A percentile compares a stretch with the other conserved stretches of the same genome.
Evolutionary conservation across 768 basidiomycete species (phyloP).

Genomic region (Guyanaporus albipodus): DNA sequence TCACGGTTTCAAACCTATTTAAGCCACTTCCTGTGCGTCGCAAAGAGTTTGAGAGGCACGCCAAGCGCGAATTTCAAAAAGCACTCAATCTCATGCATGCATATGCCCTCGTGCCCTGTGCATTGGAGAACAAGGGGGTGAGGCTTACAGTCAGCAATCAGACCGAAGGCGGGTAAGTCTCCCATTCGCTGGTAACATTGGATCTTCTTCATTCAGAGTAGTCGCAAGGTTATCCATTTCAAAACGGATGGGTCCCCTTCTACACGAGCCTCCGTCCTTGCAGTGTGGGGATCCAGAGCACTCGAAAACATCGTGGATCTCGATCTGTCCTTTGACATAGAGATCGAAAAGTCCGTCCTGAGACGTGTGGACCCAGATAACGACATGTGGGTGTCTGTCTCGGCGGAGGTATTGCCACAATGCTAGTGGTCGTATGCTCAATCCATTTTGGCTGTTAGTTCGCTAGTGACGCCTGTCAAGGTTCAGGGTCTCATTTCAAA

Average conservation of each 20-base stretch:
- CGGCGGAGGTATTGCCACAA: not conserved
- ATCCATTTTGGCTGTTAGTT: conserved; percentile 8
- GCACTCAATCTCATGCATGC: conserved; percentile 77
- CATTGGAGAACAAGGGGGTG: conserved; percentile 52
- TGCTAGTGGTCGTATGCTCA: not conserved
- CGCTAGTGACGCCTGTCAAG: conserved; percentile 38
- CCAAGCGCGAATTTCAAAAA: conserved; percentile 86
- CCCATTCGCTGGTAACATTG: not conserved
- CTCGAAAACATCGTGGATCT: conserved; percentile 75
- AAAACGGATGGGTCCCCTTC: conserved; percentile 67
- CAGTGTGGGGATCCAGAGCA: conserved; percentile 83
- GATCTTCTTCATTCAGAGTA: conserved; percentile 23
- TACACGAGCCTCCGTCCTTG: conserved; percentile 57
- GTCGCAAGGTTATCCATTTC: conserved; percentile 65
- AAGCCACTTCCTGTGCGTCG: conserved; percentile 81
- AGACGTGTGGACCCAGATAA: conserved; percentile 19
- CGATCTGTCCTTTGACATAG: conserved; percentile 63
- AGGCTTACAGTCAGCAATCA: conserved; percentile 72
- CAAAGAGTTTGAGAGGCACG: conserved; percentile 86
- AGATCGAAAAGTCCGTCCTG: conserved; percentile 47
- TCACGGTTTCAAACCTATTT: conserved; percentile 70
- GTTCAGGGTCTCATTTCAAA: conserved; percentile 83
- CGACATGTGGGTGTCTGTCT: conserved; percentile 19
- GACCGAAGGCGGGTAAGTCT: conserved; percentile 61
- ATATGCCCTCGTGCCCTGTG: conserved; percentile 85